Base-by-base conservation (phyloP, 148 eudicot species). In the Gaultheria prostrata region DNA sequence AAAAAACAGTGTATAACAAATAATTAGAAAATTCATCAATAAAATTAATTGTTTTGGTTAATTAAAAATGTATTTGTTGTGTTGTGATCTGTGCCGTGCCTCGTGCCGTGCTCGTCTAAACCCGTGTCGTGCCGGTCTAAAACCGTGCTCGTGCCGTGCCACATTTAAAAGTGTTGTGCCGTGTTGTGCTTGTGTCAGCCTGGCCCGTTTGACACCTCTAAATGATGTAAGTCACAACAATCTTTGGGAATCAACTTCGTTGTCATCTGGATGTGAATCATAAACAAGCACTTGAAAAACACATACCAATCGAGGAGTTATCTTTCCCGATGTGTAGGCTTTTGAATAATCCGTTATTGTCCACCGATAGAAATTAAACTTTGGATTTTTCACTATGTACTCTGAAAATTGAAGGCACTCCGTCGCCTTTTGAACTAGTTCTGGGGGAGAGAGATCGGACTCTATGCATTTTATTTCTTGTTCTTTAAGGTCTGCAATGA, bases 281-380 rank as follows among this genome's bases (percentile, higher is more conserved):
- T 46, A 24, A 3, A 75, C n/a, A 45, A 21, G 78, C 33, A 75
- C 53, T 45, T 7, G 35, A 76, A 33, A 84, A 83, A 49, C 20
- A 11, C 80, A 79, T 94, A 96, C 99, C 92, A 83, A 78, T 77
- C 26, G 85, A 49, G 99, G 98, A 86, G 98, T 97, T 20, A 89
- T 54, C 69, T 83, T 87, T 86, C 93, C 87, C 32, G 96, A 93
- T 51, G 54, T 84, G 83, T 92, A 97, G 50, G 98, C 99, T 87
- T 80, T 90, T 73, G 98, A 89, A 82, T 93, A 97, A 80, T 97
- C 99, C 88, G 90, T 48, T 83, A 94, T 89, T 53, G 97, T 94
- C 94, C 97, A 89, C 21, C 91, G 90, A 21, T 70, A 85, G 82
- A 97, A 94, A 86, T 87, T 63, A 69, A 81, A 83, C 61, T 91